A percentile compares a stretch with the other conserved stretches of the same genome.
Evolutionary conservation across 805 yeast genomes (phyloP).

Genomic region (Lachancea dasiensis): DNA sequence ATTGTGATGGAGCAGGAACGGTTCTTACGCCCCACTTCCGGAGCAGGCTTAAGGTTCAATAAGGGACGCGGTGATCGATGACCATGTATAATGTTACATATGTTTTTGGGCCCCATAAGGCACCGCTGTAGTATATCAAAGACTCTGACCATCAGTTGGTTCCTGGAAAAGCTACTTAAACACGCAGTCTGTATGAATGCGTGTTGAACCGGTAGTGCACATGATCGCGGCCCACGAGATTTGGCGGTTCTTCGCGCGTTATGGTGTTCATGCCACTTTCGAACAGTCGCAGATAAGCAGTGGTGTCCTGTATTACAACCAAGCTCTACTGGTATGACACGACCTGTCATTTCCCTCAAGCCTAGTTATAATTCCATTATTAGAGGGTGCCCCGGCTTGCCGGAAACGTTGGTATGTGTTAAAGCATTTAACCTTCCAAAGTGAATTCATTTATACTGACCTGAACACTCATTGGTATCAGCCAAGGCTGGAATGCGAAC

Average conservation of each 20-base stretch:
- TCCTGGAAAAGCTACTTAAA: too few relatives aligned
- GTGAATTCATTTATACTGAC: too few relatives aligned
- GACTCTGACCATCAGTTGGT: too few relatives aligned
- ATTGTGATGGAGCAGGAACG: not conserved
- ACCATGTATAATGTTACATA: too few relatives aligned
- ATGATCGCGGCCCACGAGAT: not conserved
- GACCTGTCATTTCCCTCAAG: slow-evolving; percentile 36
- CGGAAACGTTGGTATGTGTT: slow-evolving; percentile 42
- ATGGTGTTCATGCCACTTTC: too few relatives aligned
- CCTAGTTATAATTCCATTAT: slow-evolving; percentile 50
- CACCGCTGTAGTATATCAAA: too few relatives aligned
- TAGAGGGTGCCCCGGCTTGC: slow-evolving; percentile 65
- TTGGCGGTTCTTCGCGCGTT: not conserved
- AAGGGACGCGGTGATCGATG: slow-evolving; percentile 3
- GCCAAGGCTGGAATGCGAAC: slow-evolving; percentile 54
- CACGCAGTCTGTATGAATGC: too few relatives aligned
- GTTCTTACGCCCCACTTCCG: slow-evolving; percentile 5
- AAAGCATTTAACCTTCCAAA: not conserved
- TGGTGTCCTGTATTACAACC: not conserved
- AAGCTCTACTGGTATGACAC: slow-evolving; percentile 14
- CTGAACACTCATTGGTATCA: too few relatives aligned
- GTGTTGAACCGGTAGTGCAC: not conserved
- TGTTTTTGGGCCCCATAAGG: too few relatives aligned
- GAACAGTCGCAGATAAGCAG: too few relatives aligned
- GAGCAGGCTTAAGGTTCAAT: slow-evolving; percentile 8